Evolutionary conservation across 352 stramenopile genomes (phyloP), one percentile per base, ranked within the genome.

Genomic region (Elongisporangium senticosum): DNA sequence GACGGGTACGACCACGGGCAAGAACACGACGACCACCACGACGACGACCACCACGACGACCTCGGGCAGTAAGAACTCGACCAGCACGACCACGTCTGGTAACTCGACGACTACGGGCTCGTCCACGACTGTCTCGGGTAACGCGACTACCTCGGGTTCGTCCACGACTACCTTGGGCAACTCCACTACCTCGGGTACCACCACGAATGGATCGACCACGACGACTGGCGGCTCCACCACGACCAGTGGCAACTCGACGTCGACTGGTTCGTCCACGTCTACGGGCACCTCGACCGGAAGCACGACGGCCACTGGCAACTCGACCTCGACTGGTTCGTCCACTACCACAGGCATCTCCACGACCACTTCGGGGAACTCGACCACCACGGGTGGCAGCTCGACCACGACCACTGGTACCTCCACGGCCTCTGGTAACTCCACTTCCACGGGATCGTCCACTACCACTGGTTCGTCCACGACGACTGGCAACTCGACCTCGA

Each of bases 21-120:
- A 43, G 33, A 74, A 73, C 58, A 59, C 59, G 54, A 67, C 61
- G 26, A 72, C 64, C 58, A 65, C 53, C 17, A 66, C 64, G 17
- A 43, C 61, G 48, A 58, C 69, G 52, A 67, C 48, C 15, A 22
- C 61, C 20, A 63, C 39, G 22, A 68, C 60, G 19, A 15, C 59
- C 20, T 61, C 57, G 33, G 61, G 64, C 24, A 48, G 57, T 7
- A 70, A 57, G n/a, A 72, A 58, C 4, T 69, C 58, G 43, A 69
- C 57, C 48, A 70, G 55, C 20, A 59, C 59, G 60, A 69, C 58
- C 11, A 69, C 33, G 33, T 43, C 33, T 43, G 33, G 33, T 43
- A 43, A 43, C 33, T 43, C 33, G 10, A 43, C 61, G 13, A 69
- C 57, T 11, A 65, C 63, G 23, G 69, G 61, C 20, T 67, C 64